phyloP scores from a whole-genome alignment of 2,329 filamentous ascomycete species.

The Furcasterigmium furcatum region DNA sequence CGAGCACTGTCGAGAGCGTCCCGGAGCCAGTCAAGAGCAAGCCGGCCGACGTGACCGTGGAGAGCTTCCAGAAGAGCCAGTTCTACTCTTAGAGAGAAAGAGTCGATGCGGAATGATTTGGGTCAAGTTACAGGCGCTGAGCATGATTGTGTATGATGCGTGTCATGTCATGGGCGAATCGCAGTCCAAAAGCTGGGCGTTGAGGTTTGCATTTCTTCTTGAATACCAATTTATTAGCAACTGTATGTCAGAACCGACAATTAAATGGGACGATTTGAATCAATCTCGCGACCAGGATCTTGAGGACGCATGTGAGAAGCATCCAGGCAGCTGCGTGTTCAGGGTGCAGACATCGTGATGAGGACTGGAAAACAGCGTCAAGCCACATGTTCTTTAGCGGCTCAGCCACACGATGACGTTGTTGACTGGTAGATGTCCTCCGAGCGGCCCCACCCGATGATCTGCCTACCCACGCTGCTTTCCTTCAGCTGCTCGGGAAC shows the following conservation, averaged over 20 bases:
- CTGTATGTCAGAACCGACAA: neutral
- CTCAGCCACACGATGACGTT: conserved; percentile 15
- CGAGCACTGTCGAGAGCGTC: conserved; percentile 31
- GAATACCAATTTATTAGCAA: conserved; percentile 3
- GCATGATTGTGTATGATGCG: conserved; percentile 1
- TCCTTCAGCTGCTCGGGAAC: neutral
- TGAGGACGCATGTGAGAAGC: too few relatives aligned
- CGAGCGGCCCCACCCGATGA: neutral
- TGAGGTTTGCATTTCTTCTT: conserved; percentile 5
- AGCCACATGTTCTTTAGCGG: conserved; percentile 1
- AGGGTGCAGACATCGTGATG: neutral
- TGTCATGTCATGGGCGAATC: neutral
- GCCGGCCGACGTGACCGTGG: conserved; percentile 49
- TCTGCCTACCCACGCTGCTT: neutral
- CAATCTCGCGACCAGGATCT: neutral
- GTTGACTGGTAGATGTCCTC: conserved; percentile 11
- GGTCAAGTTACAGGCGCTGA: neutral
- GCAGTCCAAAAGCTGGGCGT: conserved; percentile 14
- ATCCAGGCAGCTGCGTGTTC: neutral
- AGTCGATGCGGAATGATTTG: conserved; percentile 8
- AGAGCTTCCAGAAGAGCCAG: conserved; percentile 56
- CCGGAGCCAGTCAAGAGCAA: conserved; percentile 36
- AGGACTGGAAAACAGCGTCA: too few relatives aligned
- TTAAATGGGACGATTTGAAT: neutral
- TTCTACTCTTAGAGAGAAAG: conserved; percentile 46